A percentile compares a stretch with the other conserved stretches of the same genome.
Conservation (phyloP, 305 asterid genomes). For the Ilex paraguariensis region DNA sequence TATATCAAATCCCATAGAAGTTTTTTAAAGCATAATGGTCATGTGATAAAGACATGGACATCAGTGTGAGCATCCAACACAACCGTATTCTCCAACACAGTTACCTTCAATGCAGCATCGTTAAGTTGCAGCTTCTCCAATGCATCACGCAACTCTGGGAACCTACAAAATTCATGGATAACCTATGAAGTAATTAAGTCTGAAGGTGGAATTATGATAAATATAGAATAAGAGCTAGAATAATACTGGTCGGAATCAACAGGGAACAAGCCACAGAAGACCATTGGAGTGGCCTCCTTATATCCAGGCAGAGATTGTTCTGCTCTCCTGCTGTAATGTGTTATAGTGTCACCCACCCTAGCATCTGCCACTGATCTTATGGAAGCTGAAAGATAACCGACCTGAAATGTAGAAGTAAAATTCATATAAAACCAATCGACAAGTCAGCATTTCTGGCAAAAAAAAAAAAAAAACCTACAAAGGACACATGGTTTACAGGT, state of each 20-base stretch:
- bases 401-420: constrained; percentile 43
- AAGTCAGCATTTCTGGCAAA: constrained; percentile 2
- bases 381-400: constrained; percentile 93
- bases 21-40: too few relatives aligned
- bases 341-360: constrained; percentile 97
- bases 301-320: constrained; percentile 89
- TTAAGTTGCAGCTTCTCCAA: constrained; percentile 93
- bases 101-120: constrained; percentile 96
- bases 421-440: constrained; percentile 15
- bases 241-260: constrained; percentile 93
- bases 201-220: constrained; percentile 7
- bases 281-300: constrained; percentile 98
- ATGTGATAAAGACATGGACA: too few relatives aligned
- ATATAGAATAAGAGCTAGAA: constrained; percentile 19
- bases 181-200: constrained; percentile 3
- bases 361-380: constrained; percentile 99
- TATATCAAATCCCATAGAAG: too few relatives aligned
- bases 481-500: too few relatives aligned
- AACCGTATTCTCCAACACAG: too few relatives aligned
- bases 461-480: neutral
- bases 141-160: constrained; percentile 92
- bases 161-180: constrained; percentile 40
- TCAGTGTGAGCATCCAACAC: too few relatives aligned
- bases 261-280: constrained; percentile 97
- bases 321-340: constrained; percentile 76